Evolutionary conservation across 2,329 filamentous ascomycete species (phyloP).

Genomic region (Dactylellina parvicollis): DNA sequence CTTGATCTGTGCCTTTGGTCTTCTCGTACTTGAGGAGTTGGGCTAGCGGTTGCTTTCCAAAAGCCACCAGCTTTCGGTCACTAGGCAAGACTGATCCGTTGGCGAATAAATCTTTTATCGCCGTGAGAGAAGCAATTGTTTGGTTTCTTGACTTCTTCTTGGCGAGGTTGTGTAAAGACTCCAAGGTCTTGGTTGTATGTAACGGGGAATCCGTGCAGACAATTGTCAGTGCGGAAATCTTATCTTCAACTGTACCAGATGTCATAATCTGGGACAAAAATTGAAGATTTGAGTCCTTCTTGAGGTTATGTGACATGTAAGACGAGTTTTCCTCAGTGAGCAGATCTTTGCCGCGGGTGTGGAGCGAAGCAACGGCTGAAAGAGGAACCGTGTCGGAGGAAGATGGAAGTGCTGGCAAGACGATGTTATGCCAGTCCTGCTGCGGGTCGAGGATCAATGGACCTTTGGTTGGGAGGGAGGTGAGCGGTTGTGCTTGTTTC

Average conservation of each 20-base stretch:
- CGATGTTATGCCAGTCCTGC: slow-evolving; percentile 74
- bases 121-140: slow-evolving; percentile 89
- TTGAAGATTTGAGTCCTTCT: slow-evolving; percentile 86
- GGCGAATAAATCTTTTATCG: slow-evolving; percentile 91
- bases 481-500: background rate
- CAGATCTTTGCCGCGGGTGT: slow-evolving; percentile 77
- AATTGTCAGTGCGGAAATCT: slow-evolving; percentile 92
- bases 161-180: slow-evolving; percentile 82
- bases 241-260: slow-evolving; percentile 94
- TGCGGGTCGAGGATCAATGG: slow-evolving; percentile 66
- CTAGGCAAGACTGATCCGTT: slow-evolving; percentile 85
- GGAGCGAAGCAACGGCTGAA: slow-evolving; percentile 65
- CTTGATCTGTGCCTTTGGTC: slow-evolving; percentile 67
- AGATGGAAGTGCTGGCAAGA: slow-evolving; percentile 67
- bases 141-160: slow-evolving; percentile 93
- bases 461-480: slow-evolving; percentile 63
- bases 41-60: slow-evolving; percentile 75
- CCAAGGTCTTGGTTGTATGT: slow-evolving; percentile 89
- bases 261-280: slow-evolving; percentile 98
- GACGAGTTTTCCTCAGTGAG: slow-evolving; percentile 79
- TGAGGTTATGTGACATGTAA: slow-evolving; percentile 76
- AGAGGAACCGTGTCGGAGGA: slow-evolving; percentile 54
- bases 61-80: slow-evolving; percentile 81
- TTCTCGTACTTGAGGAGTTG: slow-evolving; percentile 72
- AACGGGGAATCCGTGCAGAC: slow-evolving; percentile 95